Evolutionary conservation across 2,329 filamentous ascomycete species (phyloP).

Genomic region (Escovopsis weberi): DNA sequence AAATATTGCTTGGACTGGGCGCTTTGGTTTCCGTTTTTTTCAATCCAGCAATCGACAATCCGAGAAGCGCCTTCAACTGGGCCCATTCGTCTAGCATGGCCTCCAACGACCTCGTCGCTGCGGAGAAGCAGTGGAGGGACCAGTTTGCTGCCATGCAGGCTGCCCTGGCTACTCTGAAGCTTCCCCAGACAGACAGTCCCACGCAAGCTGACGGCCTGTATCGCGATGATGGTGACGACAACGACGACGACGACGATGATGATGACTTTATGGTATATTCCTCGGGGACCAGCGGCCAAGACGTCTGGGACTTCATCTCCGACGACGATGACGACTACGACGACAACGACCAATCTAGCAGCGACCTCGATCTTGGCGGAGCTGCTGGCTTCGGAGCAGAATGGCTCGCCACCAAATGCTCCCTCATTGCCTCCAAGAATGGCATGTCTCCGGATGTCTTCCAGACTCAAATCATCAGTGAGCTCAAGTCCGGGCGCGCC

Average conservation of each 20-base stretch:
- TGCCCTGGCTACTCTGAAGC: conserved; percentile 59
- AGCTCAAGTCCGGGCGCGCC: conserved; percentile 50
- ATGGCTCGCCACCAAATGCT: conserved; percentile 63
- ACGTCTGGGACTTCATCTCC: conserved; percentile 88
- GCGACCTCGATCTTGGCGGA: conserved; percentile 13
- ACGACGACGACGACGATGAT: conserved; percentile 51
- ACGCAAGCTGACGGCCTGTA: neutral
- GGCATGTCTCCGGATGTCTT: conserved; percentile 57
- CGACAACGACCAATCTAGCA: conserved; percentile 48
- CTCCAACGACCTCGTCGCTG: conserved; percentile 21
- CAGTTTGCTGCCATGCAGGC: conserved; percentile 78
- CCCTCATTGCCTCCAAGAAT: conserved; percentile 48
- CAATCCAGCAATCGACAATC: no score
- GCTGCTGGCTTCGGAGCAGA: conserved; percentile 34
- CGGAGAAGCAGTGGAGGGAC: conserved; percentile 59
- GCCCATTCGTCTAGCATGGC: conserved; percentile 14
- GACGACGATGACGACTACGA: conserved; percentile 56
- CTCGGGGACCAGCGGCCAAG: conserved; percentile 52
- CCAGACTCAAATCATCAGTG: conserved; percentile 59
- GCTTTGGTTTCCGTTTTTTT: no score
- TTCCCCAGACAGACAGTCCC: conserved; percentile 28
- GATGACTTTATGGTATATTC: conserved; percentile 42
- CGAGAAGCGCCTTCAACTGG: neutral
- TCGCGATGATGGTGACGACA: conserved; percentile 24
- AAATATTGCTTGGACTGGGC: no score